Base-by-base conservation (phyloP, 495 filamentous ascomycete species). In the Tuber umbilicatum region DNA sequence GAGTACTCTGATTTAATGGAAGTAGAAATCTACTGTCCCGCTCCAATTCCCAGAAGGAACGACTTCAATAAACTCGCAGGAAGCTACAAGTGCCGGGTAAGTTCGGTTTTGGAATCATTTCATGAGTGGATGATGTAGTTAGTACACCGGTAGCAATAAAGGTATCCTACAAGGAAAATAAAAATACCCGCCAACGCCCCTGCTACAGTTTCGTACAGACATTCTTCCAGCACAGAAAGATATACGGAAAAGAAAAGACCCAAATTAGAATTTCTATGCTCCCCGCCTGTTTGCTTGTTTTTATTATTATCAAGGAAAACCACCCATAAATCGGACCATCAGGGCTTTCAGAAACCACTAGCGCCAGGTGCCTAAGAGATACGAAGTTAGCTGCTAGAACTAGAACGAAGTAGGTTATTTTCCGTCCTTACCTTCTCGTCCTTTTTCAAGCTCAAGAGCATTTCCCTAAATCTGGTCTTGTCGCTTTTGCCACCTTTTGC, bases 391-490 rank as follows among this genome's bases (percentile, higher is more conserved):
- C n/a, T 21, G 21, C 55, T 37, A 38, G 42, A 40, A 68, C 27
- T 60, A 35, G 16, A 27, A 69, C 43, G 17, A 27, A 39, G 41
- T 40, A 27, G n/a, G 19, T n/a, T 27, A 9, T 23, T 41, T 27
- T 45, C 14, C 38, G 16, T 39, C n/a, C 75, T 64, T 73, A 73
- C 95, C 82, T 94, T 96, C 84, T 95, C 90, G 82, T 99, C 95
- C 86, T 97, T 97, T 85, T 89, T 90, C 83, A 99, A 85, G 80
- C 90, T 93, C 78, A 94, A 83, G 82, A 99, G 85, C 82, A 99
- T 83, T 86, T 98, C 94, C 74, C 95, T 90, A 87, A 98, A 98
- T 75, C 91, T 91, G 83, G 94, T 92, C 88, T 98, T 99, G 78
- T 93, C 93, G 70, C 90, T 94, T 73, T 94, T 94, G 38, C 87